A percentile compares a stretch with the other conserved stretches of the same genome.
Evolutionary conservation across 768 basidiomycete species (phyloP).

Genomic region (Hygrophoropsis aurantiaca): DNA sequence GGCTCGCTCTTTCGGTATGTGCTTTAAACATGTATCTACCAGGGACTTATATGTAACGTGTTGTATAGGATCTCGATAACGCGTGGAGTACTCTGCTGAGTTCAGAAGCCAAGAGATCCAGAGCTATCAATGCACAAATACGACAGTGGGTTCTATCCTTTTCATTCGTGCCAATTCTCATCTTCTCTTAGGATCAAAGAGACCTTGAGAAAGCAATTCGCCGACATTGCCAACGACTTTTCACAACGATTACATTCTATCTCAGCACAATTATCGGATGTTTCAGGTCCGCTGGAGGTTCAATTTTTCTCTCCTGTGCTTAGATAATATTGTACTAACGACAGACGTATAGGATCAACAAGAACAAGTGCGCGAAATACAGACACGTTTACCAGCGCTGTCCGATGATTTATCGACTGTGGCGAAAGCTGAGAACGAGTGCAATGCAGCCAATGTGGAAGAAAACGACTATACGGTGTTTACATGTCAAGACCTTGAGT

Average conservation of each 20-base stretch:
- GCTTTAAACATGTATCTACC: neutral
- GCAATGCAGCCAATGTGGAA: slow-evolving; percentile 86
- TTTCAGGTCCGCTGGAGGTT: slow-evolving; percentile 79
- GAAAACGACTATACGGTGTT: slow-evolving; percentile 96
- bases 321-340: slow-evolving; percentile 6
- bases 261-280: slow-evolving; percentile 68
- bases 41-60: too few species aligned
- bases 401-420: slow-evolving; percentile 58
- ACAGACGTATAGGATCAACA: slow-evolving; percentile 64
- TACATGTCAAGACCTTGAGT: slow-evolving; percentile 84
- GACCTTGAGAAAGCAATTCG: slow-evolving; percentile 71
- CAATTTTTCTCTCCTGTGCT: slow-evolving; percentile 9
- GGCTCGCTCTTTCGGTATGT: slow-evolving; percentile 59
- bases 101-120: slow-evolving; percentile 75
- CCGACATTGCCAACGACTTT: slow-evolving; percentile 74
- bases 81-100: slow-evolving; percentile 73
- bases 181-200: slow-evolving; percentile 70
- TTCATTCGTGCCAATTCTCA: slow-evolving; percentile 3
- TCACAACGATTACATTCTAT: slow-evolving; percentile 65
- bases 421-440: slow-evolving; percentile 67
- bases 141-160: slow-evolving; percentile 60
- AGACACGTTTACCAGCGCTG: slow-evolving; percentile 66
- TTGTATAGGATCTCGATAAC: slow-evolving; percentile 68
- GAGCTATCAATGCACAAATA: slow-evolving; percentile 87
- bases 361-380: slow-evolving; percentile 59